Evolutionary conservation across 495 filamentous ascomycete genomes (phyloP).

Genomic region (Podospora anserina): DNA sequence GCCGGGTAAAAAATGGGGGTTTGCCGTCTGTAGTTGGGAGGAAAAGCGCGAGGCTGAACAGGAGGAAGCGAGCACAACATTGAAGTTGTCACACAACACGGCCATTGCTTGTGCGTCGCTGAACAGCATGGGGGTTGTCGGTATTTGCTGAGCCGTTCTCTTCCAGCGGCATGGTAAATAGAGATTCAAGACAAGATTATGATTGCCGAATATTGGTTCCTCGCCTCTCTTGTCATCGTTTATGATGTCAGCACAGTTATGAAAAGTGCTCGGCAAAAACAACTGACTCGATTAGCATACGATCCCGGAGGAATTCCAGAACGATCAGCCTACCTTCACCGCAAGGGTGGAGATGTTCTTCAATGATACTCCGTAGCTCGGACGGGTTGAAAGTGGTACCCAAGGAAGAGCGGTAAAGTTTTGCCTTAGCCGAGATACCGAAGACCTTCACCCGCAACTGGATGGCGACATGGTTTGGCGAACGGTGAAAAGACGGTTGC

Average conservation of each 20-base stretch:
- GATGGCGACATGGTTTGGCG: neutral
- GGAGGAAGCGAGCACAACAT: neutral
- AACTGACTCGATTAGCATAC: neutral
- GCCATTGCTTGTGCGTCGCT: neutral
- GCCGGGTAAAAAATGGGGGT: neutral
- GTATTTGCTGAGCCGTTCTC: neutral
- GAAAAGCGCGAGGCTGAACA: neutral
- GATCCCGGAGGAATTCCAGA: neutral
- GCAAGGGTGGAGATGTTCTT: neutral
- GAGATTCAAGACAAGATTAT: neutral
- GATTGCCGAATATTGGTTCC: neutral
- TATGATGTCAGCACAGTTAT: neutral
- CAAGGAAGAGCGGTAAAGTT: slow-evolving; percentile 2
- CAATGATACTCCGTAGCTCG: neutral
- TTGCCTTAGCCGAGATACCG: neutral
- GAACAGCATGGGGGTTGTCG: neutral
- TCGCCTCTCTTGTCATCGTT: neutral
- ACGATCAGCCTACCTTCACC: neutral
- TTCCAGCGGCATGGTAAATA: neutral
- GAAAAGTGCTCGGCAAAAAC: neutral
- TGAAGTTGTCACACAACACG: neutral
- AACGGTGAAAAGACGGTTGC: neutral
- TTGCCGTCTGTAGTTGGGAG: neutral
- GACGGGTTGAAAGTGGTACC: neutral
- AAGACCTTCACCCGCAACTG: neutral